These are phyloP conservation scores for Alternaria infectoria DNA, from an alignment of 2,329 filamentous ascomycete genomes.

Conservation along the genomic window DNA sequence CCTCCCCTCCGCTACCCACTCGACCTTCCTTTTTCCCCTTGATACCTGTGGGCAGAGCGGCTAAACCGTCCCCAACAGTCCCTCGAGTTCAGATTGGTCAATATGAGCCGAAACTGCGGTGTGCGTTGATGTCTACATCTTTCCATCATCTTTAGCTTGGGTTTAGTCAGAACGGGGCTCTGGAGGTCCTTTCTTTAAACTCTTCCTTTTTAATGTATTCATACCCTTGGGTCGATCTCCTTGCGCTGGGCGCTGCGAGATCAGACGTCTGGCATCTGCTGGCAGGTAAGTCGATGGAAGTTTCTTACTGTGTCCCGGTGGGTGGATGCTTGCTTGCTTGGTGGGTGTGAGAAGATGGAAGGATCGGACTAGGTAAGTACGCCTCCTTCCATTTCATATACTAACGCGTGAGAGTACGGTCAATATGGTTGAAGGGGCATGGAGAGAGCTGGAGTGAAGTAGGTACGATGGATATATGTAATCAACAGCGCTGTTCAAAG, in stretches of 20 bases:
- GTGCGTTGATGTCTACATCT: background rate
- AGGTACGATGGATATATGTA: background rate
- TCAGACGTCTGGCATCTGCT: background rate
- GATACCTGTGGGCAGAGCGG: background rate
- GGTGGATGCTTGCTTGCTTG: background rate
- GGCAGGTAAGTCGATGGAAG: background rate
- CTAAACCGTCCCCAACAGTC: background rate
- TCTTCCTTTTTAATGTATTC: background rate
- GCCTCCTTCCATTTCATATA: background rate
- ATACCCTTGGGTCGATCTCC: background rate
- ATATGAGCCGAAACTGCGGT: background rate
- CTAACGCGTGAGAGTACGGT: background rate
- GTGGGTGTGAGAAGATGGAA: background rate
- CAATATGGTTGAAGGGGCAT: background rate
- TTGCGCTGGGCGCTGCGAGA: background rate
- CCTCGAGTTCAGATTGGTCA: background rate
- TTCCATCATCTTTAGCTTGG: background rate
- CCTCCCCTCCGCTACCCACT: background rate
- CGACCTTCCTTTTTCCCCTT: background rate
- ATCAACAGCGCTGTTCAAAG: background rate
- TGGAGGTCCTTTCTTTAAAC: background rate
- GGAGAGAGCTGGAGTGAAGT: background rate
- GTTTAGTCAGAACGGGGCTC: background rate
- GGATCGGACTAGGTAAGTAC: background rate
- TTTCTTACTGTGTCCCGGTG: background rate